These are phyloP conservation scores for Xylaria sp. DNA, from an alignment of 2,329 filamentous ascomycete genomes.

Conservation along the genomic window DNA sequence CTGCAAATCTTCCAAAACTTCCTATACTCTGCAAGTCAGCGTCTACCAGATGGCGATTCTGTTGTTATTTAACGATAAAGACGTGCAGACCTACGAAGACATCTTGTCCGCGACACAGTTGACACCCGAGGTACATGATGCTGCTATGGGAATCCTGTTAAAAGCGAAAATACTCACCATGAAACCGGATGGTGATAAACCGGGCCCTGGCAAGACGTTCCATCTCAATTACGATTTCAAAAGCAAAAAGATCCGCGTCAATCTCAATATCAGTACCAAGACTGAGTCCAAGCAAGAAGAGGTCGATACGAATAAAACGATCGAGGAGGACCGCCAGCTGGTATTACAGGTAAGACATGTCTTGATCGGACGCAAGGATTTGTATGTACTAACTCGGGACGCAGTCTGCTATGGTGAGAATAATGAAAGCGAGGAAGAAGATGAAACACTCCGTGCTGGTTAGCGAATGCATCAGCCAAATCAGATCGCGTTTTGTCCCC, in stretches of 20 bases:
- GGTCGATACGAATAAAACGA: conserved; percentile 98
- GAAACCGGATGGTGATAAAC: conserved; percentile 77
- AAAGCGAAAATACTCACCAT: conserved; percentile 91
- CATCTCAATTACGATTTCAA: conserved; percentile 94
- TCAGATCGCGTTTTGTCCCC: conserved; percentile 90
- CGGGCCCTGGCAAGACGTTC: conserved; percentile 81
- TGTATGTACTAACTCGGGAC: conserved; percentile 30
- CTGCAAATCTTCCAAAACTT: conserved; percentile 86
- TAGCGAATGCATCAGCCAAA: conserved; percentile 94
- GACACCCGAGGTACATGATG: conserved; percentile 84
- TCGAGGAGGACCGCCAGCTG: conserved; percentile 96
- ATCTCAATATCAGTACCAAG: conserved; percentile 94
- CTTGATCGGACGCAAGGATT: conserved; percentile 7
- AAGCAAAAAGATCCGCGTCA: conserved; percentile 97
- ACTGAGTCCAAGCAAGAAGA: conserved; percentile 96
- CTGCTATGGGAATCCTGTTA: conserved; percentile 84
- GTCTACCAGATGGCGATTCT: conserved; percentile 98
- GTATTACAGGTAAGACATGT: conserved; percentile 84
- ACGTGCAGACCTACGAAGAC: conserved; percentile 86
- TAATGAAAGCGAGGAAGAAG: conserved; percentile 99
- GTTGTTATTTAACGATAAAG: conserved; percentile 91
- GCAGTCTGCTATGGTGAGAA: conserved; percentile 96
- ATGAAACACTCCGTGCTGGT: conserved; percentile 98
- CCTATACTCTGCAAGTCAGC: conserved; percentile 96
- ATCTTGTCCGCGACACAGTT: conserved; percentile 85